Evolutionary conservation across 257 asterid species (phyloP), one percentile per base, ranked within the genome.

Genomic region (Anisodus tanguticus): DNA sequence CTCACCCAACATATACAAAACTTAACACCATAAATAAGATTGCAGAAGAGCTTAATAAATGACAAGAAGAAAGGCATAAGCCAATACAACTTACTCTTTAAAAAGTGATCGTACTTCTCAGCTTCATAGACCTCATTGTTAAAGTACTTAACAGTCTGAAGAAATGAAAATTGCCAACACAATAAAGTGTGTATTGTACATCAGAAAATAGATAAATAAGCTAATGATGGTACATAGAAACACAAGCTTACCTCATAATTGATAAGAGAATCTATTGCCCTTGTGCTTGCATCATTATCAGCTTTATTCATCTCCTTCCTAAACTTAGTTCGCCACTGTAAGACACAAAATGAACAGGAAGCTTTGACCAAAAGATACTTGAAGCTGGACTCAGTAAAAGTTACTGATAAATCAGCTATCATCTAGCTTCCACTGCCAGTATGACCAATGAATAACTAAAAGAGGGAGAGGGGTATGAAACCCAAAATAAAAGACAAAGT

Each of bases 271-370:
- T 96, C 99, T 80, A 93, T 86, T 54, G 98, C 98, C 86, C 95
- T 93, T 69, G 97, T 92, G 87, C 90, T 90, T 68, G 98, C 98
- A 90, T 96, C 99, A 88, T 96, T 94, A 88, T 96, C 99, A 82
- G 99, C 99, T 91, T 93, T 94, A 80, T 96, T 96, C 99, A 96
- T 96, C 86, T 85, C 90, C 94, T 93, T 94, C 90, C 99, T 91
- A 85, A 93, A 96, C 92, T 96, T 94, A 83, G 99, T 96, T 90
- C 99, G 94, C 99, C 99, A 96, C 99, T 96, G 82, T 83, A 88
- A 87, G 81, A 69, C 41, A 67, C 83, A 89, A 84, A 79, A 69
- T 41, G 70, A 78, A 41, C 83, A 87, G 19, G 74, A 82, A 22
- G 78, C 54, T 49, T 84, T 82, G 41, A 16, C 49, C 59, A 77